Evolutionary conservation across 1,139 yeast genomes (phyloP).

Genomic region (Scheffersomyces cryptocercus): DNA sequence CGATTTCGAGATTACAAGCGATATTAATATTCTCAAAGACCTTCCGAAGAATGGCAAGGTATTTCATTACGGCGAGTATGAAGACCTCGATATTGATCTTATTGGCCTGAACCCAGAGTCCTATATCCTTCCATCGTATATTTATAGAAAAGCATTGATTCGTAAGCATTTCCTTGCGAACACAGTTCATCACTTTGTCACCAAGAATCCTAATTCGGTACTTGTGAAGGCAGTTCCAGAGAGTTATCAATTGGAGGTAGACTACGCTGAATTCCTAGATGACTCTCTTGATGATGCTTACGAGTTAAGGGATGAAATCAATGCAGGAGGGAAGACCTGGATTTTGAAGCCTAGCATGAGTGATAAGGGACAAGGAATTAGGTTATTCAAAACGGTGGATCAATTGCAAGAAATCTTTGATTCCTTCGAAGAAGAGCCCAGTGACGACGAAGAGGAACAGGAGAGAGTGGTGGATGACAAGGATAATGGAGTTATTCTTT

Average conservation of each 20-base stretch:
- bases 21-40: constrained; percentile 20
- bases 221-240: constrained; percentile 67
- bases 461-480: constrained; percentile 19
- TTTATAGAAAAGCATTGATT: constrained; percentile 83
- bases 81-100: constrained; percentile 77
- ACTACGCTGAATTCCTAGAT: constrained; percentile 93
- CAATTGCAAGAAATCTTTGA: constrained; percentile 84
- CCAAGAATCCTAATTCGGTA: constrained; percentile 71
- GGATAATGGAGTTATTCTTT: constrained; percentile 67
- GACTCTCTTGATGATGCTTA: constrained; percentile 90
- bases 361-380: constrained; percentile 94
- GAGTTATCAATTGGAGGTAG: constrained; percentile 81
- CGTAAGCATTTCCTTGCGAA: constrained; percentile 86
- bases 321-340: constrained; percentile 67
- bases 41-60: constrained; percentile 28
- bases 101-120: constrained; percentile 35
- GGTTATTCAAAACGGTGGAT: constrained; percentile 73
- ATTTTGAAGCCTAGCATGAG: constrained; percentile 96
- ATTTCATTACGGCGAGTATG: constrained; percentile 89
- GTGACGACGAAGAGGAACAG: constrained; percentile 56
- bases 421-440: constrained; percentile 72
- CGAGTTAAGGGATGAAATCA: constrained; percentile 79
- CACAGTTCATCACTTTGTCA: constrained; percentile 69
- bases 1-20: constrained; percentile 27
- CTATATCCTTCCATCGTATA: constrained; percentile 77